Conservation (phyloP, 768 basidiomycete species). For the Pisolithus sp. region DNA sequence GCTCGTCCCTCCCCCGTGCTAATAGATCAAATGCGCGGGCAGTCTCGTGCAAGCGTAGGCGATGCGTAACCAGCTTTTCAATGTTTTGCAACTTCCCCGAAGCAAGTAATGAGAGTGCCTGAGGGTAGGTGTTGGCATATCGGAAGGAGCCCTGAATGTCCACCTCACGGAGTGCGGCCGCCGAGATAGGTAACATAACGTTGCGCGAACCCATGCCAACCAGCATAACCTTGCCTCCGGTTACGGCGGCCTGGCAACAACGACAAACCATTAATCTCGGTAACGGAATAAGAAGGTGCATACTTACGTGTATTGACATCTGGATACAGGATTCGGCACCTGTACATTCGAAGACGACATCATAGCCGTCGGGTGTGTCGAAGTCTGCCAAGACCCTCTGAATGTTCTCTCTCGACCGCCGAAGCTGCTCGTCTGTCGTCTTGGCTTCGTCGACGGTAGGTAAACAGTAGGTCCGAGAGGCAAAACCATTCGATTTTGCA, state of each 20-base stretch:
- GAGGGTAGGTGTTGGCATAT: slow-evolving; percentile 85
- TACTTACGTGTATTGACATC: slow-evolving; percentile 80
- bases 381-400: slow-evolving; percentile 49
- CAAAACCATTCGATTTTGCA: slow-evolving; percentile 70
- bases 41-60: slow-evolving; percentile 58
- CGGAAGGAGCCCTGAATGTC: slow-evolving; percentile 91
- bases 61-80: slow-evolving; percentile 75
- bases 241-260: slow-evolving; percentile 58
- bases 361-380: slow-evolving; percentile 70
- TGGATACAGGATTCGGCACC: slow-evolving; percentile 91
- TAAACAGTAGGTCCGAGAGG: slow-evolving; percentile 62
- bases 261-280: slow-evolving; percentile 10
- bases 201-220: slow-evolving; percentile 93
- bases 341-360: slow-evolving; percentile 92
- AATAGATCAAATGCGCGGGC: slow-evolving; percentile 79
- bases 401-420: slow-evolving; percentile 53
- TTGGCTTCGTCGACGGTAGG: slow-evolving; percentile 44
- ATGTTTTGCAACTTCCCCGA: slow-evolving; percentile 60
- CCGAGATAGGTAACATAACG: slow-evolving; percentile 74
- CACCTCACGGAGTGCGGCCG: slow-evolving; percentile 81
- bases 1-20: slow-evolving; percentile 66
- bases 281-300: slow-evolving; percentile 7
- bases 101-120: slow-evolving; percentile 69
- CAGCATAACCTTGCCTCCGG: slow-evolving; percentile 88
- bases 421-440: slow-evolving; percentile 50